Base-by-base conservation (phyloP, 305 asterid species). In the Fraxinus baroniana region DNA sequence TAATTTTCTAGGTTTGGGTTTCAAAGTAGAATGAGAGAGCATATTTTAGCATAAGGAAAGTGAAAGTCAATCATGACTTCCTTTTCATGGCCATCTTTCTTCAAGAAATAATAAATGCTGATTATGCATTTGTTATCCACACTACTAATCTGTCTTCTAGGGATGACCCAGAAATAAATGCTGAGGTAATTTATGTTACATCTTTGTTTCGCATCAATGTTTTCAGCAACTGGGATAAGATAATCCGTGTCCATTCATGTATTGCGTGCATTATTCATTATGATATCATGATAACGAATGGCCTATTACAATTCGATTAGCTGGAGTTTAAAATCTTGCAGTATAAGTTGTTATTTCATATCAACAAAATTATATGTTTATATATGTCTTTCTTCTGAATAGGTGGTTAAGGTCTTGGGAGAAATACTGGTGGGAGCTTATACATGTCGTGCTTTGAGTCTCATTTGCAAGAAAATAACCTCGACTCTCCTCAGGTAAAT, bases 11-110 rank as follows among this genome's bases (percentile, higher is more conserved):
- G 99, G 99, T 97, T 24, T 97, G 99, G 99, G 98, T 98, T 84
- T 97, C 99, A 71, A 97, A 97, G 84, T 97, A 98, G 99, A 97
- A 97, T 44, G 98, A 97, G 90, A 91, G 99, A 87, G 99, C 99
- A 87, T 97, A 92, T 86, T 92, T 93, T 87, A 97, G 99, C 94
- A 94, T 97, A 68, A 91, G 94, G 87, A 97, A 93, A 90, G 98
- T 92, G 87, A 93, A 92, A 79, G 92, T 97, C 84, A 94, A 97
- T 85, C 99, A 97, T 55, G 95, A 91, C 87, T 91, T 81, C 87
- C 98, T 97, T 84, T 91, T 97, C 90, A 97, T 97, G 99, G 99
- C 99, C 83, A 97, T 97, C 85, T 97, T 97, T 80, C 97, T 97
- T 88, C 99, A 97, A 88, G 98, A 97, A 91, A 91, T 97, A 80